phyloP scores from a whole-genome alignment of 2,329 filamentous ascomycete genomes.

The Talaromyces sp. region DNA sequence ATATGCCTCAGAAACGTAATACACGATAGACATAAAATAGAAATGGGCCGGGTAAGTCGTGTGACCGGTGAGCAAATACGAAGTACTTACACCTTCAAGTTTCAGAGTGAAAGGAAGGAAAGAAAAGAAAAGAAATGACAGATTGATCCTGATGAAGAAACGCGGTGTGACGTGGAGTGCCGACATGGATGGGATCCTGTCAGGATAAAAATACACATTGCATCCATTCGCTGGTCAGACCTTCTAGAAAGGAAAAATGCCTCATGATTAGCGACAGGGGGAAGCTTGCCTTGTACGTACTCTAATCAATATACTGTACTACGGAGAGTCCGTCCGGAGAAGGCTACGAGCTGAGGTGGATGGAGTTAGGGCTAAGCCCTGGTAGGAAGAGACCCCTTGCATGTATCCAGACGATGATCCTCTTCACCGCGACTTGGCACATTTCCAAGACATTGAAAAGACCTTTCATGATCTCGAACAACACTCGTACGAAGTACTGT shows the following conservation, averaged over 20 bases:
- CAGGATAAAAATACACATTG: neutral
- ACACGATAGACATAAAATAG: neutral
- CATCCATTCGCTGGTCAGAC: neutral
- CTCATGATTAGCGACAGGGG: conserved; percentile 4
- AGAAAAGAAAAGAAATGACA: neutral
- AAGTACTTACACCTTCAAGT: neutral
- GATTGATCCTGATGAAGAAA: conserved; percentile 1
- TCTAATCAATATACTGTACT: neutral
- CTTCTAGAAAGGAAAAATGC: conserved; percentile 7
- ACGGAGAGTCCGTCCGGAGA: too few species aligned
- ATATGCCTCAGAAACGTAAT: neutral
- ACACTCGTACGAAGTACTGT: neutral
- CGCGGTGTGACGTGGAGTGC: conserved; percentile 14
- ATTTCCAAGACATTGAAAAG: neutral
- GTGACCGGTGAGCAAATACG: neutral
- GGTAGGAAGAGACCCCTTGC: neutral
- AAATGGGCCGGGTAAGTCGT: neutral
- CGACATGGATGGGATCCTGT: conserved; percentile 1
- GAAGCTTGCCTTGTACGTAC: conserved; percentile 1
- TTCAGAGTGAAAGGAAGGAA: neutral
- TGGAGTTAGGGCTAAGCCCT: conserved; percentile 4
- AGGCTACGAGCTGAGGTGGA: neutral
- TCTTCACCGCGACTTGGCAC: conserved; percentile 1
- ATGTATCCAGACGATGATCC: neutral
- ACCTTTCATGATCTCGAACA: neutral